Evolutionary conservation across 2,329 filamentous ascomycete species (phyloP).

Genomic region (Colletotrichum costaricense): DNA sequence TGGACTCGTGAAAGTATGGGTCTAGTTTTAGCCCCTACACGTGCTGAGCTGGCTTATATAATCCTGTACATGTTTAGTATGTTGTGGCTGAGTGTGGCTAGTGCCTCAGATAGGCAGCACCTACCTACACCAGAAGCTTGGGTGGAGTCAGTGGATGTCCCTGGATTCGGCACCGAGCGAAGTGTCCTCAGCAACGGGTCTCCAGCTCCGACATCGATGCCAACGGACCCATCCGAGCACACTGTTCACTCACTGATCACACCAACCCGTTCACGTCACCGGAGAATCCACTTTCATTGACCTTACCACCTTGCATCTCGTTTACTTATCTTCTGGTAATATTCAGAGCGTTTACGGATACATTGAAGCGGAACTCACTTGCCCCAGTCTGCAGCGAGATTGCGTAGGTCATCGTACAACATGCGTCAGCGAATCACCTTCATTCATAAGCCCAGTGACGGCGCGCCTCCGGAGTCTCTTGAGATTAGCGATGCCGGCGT

Average conservation of each 20-base stretch:
- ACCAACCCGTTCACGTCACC: slow-evolving; percentile 14
- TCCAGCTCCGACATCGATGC: slow-evolving; percentile 13
- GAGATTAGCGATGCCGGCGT: slow-evolving; percentile 67
- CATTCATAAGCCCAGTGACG: slow-evolving; percentile 72
- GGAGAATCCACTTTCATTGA: slow-evolving; percentile 1
- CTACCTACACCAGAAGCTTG: too few species aligned
- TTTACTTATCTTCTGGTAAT: not conserved
- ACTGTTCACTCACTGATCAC: slow-evolving; percentile 1
- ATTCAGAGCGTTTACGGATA: not conserved
- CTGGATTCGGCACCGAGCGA: slow-evolving; percentile 19
- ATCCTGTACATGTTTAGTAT: not conserved
- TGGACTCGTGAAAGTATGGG: not conserved
- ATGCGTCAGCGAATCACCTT: slow-evolving; percentile 89
- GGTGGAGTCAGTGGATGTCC: not conserved
- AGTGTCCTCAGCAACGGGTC: slow-evolving; percentile 26
- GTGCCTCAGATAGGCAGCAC: too few species aligned
- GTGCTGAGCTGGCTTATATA: not conserved
- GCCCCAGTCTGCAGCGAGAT: not conserved
- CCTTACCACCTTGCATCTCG: not conserved
- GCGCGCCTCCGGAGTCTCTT: slow-evolving; percentile 73
- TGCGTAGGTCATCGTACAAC: not conserved
- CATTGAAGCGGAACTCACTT: not conserved
- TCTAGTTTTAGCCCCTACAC: not conserved
- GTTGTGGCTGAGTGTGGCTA: not conserved
- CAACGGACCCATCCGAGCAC: slow-evolving; percentile 1